phyloP scores from a whole-genome alignment of 768 basidiomycete species.

The Amanita pallidorosea region DNA sequence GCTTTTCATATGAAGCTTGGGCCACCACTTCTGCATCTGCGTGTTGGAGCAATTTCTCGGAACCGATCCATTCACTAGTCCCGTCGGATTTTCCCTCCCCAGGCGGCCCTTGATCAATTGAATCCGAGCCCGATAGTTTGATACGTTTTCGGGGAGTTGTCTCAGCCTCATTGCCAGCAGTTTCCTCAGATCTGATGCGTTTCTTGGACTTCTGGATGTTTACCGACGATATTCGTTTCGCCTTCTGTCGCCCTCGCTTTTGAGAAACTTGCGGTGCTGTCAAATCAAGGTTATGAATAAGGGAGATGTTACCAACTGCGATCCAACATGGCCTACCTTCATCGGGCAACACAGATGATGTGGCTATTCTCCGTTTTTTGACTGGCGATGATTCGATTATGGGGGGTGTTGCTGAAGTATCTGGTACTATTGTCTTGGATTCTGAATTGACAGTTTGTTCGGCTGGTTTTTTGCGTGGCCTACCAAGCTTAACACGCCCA shows the following conservation, averaged over 20 bases:
- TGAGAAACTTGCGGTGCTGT: background rate
- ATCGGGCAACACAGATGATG: no score
- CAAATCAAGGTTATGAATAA: background rate
- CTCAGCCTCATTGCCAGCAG: background rate
- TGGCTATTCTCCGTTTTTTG: constrained; percentile 1
- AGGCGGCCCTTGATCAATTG: background rate
- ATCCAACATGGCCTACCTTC: no score
- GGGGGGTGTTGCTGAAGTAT: background rate
- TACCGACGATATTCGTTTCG: background rate
- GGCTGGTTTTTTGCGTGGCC: constrained; percentile 24
- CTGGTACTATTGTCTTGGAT: constrained; percentile 8
- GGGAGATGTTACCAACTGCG: no score
- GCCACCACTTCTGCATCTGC: background rate
- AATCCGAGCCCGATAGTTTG: background rate
- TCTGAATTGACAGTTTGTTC: constrained; percentile 13
- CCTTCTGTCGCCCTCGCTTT: background rate
- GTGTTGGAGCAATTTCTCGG: background rate
- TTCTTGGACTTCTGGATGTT: background rate
- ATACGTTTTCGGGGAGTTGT: background rate
- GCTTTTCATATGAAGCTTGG: background rate
- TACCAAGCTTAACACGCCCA: constrained; percentile 46
- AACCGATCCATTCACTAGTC: background rate
- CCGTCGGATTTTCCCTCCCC: background rate
- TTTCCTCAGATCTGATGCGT: background rate
- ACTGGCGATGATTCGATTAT: background rate